Conservation (phyloP, 345 rosid genomes). For the Cardamine chenopodiifolia region DNA sequence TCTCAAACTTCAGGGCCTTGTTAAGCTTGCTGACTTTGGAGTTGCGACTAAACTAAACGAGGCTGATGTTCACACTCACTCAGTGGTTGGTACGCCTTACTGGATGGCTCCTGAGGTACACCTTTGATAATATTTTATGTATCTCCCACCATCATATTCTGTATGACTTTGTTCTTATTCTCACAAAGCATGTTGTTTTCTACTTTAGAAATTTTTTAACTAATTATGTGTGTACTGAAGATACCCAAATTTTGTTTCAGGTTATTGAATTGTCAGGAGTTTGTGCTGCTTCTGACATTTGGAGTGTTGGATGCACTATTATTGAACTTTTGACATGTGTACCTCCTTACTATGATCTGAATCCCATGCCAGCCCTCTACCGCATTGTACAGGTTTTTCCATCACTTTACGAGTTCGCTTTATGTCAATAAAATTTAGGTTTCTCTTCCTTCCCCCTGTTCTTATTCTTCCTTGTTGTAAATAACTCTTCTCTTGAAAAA, state of each 20-base stretch:
- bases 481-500: neutral
- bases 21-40: conserved; percentile 99
- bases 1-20: conserved; percentile 75
- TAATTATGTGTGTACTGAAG: conserved; percentile 19
- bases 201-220: neutral
- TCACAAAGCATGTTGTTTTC: neutral
- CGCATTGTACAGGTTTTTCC: conserved; percentile 92
- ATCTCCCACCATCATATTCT: neutral
- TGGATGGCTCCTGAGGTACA: conserved; percentile 99
- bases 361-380: conserved; percentile 99
- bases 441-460: neutral
- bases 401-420: conserved; percentile 19
- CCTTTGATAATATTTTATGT: conserved; percentile 4
- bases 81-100: conserved; percentile 98
- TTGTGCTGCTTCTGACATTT: conserved; percentile 98
- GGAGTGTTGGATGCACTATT: conserved; percentile 99
- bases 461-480: conserved; percentile 17
- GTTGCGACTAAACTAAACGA: conserved; percentile 98
- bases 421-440: neutral
- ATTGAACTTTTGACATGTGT: conserved; percentile 95
- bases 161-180: conserved; percentile 3
- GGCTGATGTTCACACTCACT: conserved; percentile 97
- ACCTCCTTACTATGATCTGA: conserved; percentile 98
- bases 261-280: conserved; percentile 99
- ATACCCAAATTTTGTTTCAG: conserved; percentile 43